Evolutionary conservation across 768 basidiomycete genomes (phyloP).

Genomic region (Chalciporus pseudorubinellus): DNA sequence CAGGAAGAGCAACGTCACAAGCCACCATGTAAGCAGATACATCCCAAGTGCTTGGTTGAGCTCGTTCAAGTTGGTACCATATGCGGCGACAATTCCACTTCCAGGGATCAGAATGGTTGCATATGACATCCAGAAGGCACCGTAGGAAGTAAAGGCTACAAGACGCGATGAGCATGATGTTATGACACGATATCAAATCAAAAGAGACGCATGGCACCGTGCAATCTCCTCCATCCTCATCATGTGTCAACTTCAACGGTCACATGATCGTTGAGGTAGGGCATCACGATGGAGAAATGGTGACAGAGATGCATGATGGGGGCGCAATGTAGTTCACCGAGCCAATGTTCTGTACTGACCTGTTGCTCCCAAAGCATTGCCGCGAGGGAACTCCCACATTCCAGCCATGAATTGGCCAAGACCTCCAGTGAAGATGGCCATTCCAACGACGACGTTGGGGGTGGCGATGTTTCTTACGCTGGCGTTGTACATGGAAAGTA

Average conservation of each 20-base stretch:
- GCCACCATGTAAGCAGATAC: constrained; percentile 70
- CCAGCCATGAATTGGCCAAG: constrained; percentile 84
- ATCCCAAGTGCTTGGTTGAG: constrained; percentile 65
- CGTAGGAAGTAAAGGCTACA: constrained; percentile 76
- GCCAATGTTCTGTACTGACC: constrained; percentile 40
- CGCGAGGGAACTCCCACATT: constrained; percentile 80
- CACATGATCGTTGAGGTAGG: constrained; percentile 1
- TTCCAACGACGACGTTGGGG: constrained; percentile 78
- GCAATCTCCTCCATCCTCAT: no score
- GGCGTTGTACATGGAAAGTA: constrained; percentile 73
- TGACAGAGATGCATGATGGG: no score
- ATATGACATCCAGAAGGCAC: constrained; percentile 88
- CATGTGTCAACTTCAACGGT: no score
- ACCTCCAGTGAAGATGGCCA: constrained; percentile 85
- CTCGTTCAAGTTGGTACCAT: constrained; percentile 34
- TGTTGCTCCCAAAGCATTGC: constrained; percentile 70
- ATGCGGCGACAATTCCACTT: constrained; percentile 59
- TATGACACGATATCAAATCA: neutral
- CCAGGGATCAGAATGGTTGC: constrained; percentile 70
- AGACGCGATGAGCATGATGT: neutral
- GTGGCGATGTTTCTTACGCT: constrained; percentile 47
- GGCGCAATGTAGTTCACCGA: neutral
- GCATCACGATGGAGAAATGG: no score
- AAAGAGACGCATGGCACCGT: neutral
- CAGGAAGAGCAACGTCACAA: constrained; percentile 70